These are phyloP conservation scores for Myotisia sp. DNA, from an alignment of 2,329 filamentous ascomycete species.

Conservation along the genomic window DNA sequence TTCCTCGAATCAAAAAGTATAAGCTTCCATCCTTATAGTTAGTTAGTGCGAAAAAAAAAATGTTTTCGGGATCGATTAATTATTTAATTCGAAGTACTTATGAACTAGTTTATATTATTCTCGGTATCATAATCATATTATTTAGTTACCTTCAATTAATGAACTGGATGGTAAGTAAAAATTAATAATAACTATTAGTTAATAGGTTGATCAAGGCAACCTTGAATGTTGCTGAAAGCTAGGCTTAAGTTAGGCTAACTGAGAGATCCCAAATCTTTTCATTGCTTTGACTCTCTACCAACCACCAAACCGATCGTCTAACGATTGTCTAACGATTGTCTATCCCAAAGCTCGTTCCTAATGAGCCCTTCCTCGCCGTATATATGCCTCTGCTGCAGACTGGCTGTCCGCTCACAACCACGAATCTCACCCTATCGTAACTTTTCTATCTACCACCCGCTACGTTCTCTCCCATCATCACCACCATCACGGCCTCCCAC, in stretches of 20 bases:
- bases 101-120: too few species aligned
- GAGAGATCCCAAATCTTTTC: background rate
- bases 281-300: background rate
- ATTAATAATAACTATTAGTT: too few species aligned
- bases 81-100: too few species aligned
- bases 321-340: too few species aligned
- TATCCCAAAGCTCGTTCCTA: slow-evolving; percentile 10
- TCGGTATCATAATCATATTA: background rate
- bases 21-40: slow-evolving; percentile 43
- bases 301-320: background rate
- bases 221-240: too few species aligned
- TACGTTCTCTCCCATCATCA: background rate
- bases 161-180: too few species aligned
- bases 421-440: slow-evolving; percentile 1
- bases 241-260: too few species aligned
- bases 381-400: slow-evolving; percentile 10
- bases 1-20: slow-evolving; percentile 63
- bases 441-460: slow-evolving; percentile 2
- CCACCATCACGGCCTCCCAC: slow-evolving; percentile 6
- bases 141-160: background rate
- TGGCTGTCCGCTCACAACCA: slow-evolving; percentile 2
- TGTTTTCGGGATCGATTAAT: background rate
- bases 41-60: background rate
- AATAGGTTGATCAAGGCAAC: too few species aligned
- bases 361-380: slow-evolving; percentile 17